Base-by-base conservation (phyloP, 495 filamentous ascomycete species). In the Penicillium maclennaniae region DNA sequence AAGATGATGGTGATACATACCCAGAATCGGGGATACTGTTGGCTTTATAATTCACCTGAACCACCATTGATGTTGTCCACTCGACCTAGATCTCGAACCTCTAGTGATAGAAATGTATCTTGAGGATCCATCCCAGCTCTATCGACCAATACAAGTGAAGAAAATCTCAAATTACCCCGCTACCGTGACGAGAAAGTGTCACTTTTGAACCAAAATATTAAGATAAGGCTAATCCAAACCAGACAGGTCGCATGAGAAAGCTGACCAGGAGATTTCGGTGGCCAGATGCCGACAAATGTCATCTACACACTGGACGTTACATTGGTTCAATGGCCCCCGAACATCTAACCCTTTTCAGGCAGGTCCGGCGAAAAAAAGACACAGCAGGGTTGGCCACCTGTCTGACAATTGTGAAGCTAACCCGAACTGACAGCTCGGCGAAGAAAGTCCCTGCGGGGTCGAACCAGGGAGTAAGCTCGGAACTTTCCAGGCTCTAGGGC, bases 191-290 rank as follows among this genome's bases (percentile, higher is more conserved):
- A 34, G 14, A 34, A 34, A 4, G 15, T 12, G 31, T 34, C 31
- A 12, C 1, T 34, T 10, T 14, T 34, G 3, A 34, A 34, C 15
- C 31, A 34, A 34, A 34, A 14, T 14, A 14, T 12, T 12, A 34
- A 34, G 31, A 34, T 34, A 34, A 25, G n/a, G 34, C 51, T 54
- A 54, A 38, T 17, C 36, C 37, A 25, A 26, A 54, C 42, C 12
- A 47, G 51, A 47, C 45, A 54, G 51, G 44, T 48, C 27, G 38
- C 27, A 6, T 39, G 51, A 54, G 51, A 54, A 54, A 54, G 16
- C 20, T 16, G 14, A 0, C 1, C 7, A 4, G 10, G 31, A 34
- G 31, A 12, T 12, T 34, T 12, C 31, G 9, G 31, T 34, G 1
- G 4, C 10, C 31, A 34, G 31, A 14, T 34, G 31, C 31, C 31